These are phyloP conservation scores for Schizochytrium sp. DNA, from an alignment of 108 stramenopile genomes.

Conservation along the genomic window DNA sequence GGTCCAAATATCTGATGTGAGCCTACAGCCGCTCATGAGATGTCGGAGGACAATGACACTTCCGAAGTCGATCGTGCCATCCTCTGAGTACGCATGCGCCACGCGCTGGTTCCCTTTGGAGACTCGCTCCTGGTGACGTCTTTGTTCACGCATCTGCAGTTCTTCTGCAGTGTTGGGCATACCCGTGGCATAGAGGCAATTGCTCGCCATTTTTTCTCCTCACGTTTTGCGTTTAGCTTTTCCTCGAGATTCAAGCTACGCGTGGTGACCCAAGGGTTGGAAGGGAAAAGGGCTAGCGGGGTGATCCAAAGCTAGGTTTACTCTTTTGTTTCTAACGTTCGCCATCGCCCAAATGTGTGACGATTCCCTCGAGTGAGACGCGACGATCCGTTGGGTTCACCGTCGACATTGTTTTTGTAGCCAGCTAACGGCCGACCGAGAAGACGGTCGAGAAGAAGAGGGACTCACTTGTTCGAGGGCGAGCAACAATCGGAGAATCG, in stretches of 20 bases:
- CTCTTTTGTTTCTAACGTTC: too few species aligned
- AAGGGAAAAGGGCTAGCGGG: too few species aligned
- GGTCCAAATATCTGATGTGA: not conserved
- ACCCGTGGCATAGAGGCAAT: not conserved
- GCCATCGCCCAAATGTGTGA: too few species aligned
- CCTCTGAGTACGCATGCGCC: not conserved
- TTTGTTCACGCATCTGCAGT: not conserved
- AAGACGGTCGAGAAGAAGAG: not conserved
- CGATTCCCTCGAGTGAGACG: too few species aligned
- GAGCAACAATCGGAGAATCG: not conserved
- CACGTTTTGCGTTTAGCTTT: too few species aligned
- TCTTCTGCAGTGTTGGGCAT: not conserved
- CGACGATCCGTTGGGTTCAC: not conserved
- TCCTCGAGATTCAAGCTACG: too few species aligned
- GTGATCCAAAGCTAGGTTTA: too few species aligned
- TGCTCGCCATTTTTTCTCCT: not conserved
- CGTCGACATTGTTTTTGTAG: not conserved
- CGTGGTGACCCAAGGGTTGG: too few species aligned
- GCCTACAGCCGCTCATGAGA: not conserved
- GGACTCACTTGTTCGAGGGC: not conserved
- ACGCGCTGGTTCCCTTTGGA: not conserved
- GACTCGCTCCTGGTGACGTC: not conserved
- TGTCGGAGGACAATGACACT: not conserved
- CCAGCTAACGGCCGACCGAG: not conserved
- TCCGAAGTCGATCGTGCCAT: not conserved